These are phyloP conservation scores for Scleromitrula shiraiana DNA, from an alignment of 2,329 filamentous ascomycete genomes.

Conservation along the genomic window DNA sequence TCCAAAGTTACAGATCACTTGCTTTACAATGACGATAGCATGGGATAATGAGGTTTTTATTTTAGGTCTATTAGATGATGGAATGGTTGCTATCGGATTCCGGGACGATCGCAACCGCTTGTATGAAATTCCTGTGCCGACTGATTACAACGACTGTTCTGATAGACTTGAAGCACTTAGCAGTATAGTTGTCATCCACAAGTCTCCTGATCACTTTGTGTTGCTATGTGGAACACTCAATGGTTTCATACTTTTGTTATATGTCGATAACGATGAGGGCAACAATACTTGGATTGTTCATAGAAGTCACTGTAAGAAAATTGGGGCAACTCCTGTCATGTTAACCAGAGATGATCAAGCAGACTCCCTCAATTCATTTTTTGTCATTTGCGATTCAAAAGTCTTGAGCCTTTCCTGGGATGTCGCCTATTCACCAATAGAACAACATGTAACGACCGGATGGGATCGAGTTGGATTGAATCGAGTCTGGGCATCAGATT, in stretches of 20 bases:
- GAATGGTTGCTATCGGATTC: too few species aligned
- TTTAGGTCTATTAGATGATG: too few species aligned
- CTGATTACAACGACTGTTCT: neutral
- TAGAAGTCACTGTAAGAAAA: conserved; percentile 15
- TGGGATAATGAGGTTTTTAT: too few species aligned
- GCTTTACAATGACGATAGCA: too few species aligned
- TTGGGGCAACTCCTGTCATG: conserved; percentile 24
- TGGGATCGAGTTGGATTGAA: conserved; percentile 33
- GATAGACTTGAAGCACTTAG: conserved; percentile 17
- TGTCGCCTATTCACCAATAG: neutral
- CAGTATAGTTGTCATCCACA: conserved; percentile 19
- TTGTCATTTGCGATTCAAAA: conserved; percentile 42
- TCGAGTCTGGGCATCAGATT: conserved; percentile 45
- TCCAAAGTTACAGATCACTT: too few species aligned
- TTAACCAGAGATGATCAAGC: conserved; percentile 20
- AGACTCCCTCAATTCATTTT: conserved; percentile 26
- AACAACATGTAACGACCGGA: too few species aligned
- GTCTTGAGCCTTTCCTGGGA: conserved; percentile 28
- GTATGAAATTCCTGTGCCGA: too few species aligned
- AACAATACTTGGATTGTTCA: conserved; percentile 1
- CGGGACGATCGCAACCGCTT: too few species aligned
- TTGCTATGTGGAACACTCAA: conserved; percentile 27
- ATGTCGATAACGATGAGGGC: conserved; percentile 4
- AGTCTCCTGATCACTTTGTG: conserved; percentile 9
- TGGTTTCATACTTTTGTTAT: conserved; percentile 21